Evolutionary conservation across 163 green algal species (phyloP).

Genomic region (Chlamydomonas reinhardtii): DNA sequence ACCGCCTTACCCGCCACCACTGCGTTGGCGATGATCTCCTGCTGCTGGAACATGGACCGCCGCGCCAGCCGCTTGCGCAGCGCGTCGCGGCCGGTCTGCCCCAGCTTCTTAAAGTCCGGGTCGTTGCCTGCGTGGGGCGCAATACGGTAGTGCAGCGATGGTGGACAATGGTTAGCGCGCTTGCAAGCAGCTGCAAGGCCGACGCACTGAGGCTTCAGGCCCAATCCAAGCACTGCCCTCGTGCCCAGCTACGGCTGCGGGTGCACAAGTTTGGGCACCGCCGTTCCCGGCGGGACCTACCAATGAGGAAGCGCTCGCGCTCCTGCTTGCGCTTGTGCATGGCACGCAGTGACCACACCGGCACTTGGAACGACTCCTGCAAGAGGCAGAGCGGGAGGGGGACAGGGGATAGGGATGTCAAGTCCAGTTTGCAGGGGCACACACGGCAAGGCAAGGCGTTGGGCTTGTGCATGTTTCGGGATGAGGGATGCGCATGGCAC

Average conservation of each 20-base stretch:
- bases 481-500: too few species aligned
- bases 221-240: too few species aligned
- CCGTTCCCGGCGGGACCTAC: background rate
- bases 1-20: conserved; percentile 15
- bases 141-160: too few species aligned
- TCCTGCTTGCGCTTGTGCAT: conserved; percentile 41
- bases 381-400: background rate
- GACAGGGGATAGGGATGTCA: background rate
- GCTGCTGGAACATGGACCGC: conserved; percentile 40
- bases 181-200: too few species aligned
- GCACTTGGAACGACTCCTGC: conserved; percentile 46
- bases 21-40: conserved; percentile 42
- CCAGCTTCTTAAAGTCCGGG: conserved; percentile 23
- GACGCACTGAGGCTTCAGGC: too few species aligned
- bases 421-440: background rate
- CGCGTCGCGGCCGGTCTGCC: conserved; percentile 33
- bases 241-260: too few species aligned
- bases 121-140: background rate
- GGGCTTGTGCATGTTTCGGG: too few species aligned
- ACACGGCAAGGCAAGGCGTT: too few species aligned
- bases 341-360: conserved; percentile 43
- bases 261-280: too few species aligned
- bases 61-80: conserved; percentile 17
- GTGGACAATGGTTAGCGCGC: too few species aligned
- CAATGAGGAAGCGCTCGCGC: conserved; percentile 16